phyloP scores from a whole-genome alignment of 2,329 filamentous ascomycete genomes.

The Periconia sp. region DNA sequence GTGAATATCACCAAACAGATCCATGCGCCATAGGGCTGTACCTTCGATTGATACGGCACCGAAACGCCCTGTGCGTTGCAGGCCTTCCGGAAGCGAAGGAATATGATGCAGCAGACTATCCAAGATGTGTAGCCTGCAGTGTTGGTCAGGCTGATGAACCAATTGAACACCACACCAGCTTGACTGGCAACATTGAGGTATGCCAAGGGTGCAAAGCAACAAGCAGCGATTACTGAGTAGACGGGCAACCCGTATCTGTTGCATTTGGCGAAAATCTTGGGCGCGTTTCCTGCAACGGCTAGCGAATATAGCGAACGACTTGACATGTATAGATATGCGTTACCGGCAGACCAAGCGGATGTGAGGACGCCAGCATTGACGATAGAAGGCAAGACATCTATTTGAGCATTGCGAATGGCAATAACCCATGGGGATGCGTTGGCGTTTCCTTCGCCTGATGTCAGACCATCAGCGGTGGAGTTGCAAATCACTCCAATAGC shows the following conservation, averaged over 20 bases:
- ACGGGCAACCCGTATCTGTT: conserved; percentile 65
- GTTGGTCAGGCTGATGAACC: conserved; percentile 74
- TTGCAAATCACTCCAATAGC: conserved; percentile 67
- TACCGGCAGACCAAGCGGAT: conserved; percentile 65
- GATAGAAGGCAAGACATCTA: conserved; percentile 65
- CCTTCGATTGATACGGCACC: conserved; percentile 58
- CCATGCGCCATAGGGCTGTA: conserved; percentile 71
- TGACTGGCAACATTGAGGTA: conserved; percentile 56
- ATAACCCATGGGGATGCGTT: conserved; percentile 59
- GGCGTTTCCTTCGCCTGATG: conserved; percentile 59
- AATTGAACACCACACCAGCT: conserved; percentile 62
- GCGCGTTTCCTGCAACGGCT: conserved; percentile 69
- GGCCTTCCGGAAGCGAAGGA: conserved; percentile 66
- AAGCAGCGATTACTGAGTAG: conserved; percentile 52
- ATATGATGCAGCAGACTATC: conserved; percentile 62
- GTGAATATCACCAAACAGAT: conserved; percentile 63
- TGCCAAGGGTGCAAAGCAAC: conserved; percentile 54
- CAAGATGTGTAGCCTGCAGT: conserved; percentile 60
- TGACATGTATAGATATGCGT: conserved; percentile 60
- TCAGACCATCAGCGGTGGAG: conserved; percentile 58
- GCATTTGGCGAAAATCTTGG: conserved; percentile 64
- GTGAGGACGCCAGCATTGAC: conserved; percentile 74
- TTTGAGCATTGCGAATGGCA: conserved; percentile 56
- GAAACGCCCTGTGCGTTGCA: conserved; percentile 60
- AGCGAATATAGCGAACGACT: conserved; percentile 60